Evolutionary conservation across 202 grass and related monocot species (phyloP).

Genomic region (Zizania palustris): DNA sequence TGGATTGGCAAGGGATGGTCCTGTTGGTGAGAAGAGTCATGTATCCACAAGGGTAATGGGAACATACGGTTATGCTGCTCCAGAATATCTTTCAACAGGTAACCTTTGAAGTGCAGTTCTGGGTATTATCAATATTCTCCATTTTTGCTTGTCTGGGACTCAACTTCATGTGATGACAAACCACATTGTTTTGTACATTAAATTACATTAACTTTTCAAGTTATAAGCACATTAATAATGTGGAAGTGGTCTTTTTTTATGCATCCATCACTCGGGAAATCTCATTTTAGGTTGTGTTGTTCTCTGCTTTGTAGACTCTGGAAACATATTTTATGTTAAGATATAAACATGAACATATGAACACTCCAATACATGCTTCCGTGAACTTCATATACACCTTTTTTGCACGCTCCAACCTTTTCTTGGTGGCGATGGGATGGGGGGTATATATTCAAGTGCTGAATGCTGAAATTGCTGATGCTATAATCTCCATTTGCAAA

Average conservation of each 20-base stretch:
- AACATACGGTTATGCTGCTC: slow-evolving; percentile 86
- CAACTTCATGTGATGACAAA: neutral
- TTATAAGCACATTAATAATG: neutral
- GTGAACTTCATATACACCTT: slow-evolving; percentile 1
- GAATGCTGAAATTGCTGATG: too few species aligned
- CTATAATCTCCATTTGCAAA: neutral
- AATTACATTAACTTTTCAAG: neutral
- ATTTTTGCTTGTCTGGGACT: neutral
- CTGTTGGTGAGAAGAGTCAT: slow-evolving; percentile 75
- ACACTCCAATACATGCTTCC: neutral
- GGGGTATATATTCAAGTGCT: too few species aligned
- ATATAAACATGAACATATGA: neutral
- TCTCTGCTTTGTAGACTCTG: slow-evolving; percentile 8
- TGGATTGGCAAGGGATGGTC: slow-evolving; percentile 84
- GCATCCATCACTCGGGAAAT: slow-evolving; percentile 14
- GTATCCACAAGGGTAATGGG: slow-evolving; percentile 87
- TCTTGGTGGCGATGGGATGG: too few species aligned
- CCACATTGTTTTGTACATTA: neutral
- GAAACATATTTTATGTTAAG: neutral
- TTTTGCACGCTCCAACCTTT: neutral
- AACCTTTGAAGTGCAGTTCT: slow-evolving; percentile 35
- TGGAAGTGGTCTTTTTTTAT: neutral
- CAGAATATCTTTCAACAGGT: slow-evolving; percentile 90
- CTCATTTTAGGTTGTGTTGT: neutral
- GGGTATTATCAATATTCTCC: slow-evolving; percentile 9